A percentile compares a stretch with the other conserved stretches of the same genome.
These are phyloP conservation scores for Diplogelasinospora grovesii DNA, from an alignment of 495 filamentous ascomycete genomes.

Conservation along the genomic window DNA sequence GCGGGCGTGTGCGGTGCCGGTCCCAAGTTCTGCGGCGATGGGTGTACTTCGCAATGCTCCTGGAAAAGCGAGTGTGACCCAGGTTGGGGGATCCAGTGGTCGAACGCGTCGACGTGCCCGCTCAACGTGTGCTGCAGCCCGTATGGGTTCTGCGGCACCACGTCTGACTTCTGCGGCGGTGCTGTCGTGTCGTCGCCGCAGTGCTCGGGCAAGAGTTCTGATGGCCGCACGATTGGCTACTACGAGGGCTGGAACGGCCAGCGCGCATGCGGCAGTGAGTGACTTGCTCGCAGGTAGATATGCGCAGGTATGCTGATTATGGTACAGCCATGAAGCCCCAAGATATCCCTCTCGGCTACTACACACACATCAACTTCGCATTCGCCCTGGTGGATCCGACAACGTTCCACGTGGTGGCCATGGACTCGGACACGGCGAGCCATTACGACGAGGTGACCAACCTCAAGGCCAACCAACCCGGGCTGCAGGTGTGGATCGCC, in stretches of 20 bases:
- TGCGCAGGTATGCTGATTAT: too few species aligned
- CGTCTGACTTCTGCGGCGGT: constrained; percentile 12
- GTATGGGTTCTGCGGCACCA: constrained; percentile 20
- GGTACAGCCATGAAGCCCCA: constrained; percentile 9
- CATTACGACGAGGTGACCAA: constrained; percentile 11
- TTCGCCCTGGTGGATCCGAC: constrained; percentile 9
- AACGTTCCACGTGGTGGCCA: constrained; percentile 5
- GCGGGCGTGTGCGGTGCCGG: constrained; percentile 12
- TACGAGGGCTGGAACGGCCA: constrained; percentile 16
- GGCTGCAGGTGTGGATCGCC: constrained; percentile 28
- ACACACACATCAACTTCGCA: constrained; percentile 17
- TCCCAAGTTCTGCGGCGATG: constrained; percentile 13
- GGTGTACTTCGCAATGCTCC: constrained; percentile 11
- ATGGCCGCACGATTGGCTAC: constrained; percentile 13
- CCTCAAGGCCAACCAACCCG: constrained; percentile 20
- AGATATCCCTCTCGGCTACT: constrained; percentile 7
- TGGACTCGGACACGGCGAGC: constrained; percentile 12
- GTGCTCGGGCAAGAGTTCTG: constrained; percentile 6
- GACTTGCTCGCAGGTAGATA: too few species aligned
- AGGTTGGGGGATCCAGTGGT: constrained; percentile 12
- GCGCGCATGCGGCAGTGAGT: constrained; percentile 13
- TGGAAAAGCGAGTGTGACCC: constrained; percentile 19
- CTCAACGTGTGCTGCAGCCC: constrained; percentile 20
- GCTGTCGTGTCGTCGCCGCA: background rate
- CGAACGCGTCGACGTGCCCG: constrained; percentile 4